Base-by-base conservation (phyloP, 2,329 filamentous ascomycete species). In the Aspergillus sp. region DNA sequence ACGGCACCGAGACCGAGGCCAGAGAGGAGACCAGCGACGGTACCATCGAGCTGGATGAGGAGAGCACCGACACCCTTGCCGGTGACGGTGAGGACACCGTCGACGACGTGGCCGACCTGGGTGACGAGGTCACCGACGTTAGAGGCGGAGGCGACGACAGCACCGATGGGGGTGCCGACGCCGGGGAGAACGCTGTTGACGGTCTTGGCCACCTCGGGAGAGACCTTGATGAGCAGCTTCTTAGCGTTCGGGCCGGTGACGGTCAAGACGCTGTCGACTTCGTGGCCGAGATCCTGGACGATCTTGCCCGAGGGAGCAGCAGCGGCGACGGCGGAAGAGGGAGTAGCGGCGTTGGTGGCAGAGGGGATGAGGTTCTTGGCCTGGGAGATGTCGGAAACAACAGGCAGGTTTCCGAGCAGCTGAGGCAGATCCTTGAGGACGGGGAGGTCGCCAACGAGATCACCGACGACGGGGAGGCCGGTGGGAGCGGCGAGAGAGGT, bases 211-310 rank as follows among this genome's bases (percentile, higher is more conserved):
- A 62, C 54, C 36, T 53, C 49, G 40, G 61, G 61, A 49, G 51
- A 56, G 32, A 65, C 57, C 53, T 65, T 46, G 47, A 65, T 40
- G 33, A 65, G 59, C 27, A 65, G 61, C 27, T 50, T 45, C 48
- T 59, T 48, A 36, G 53, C 47, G 39, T 61, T 50, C 41, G 54
- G 43, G 36, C 61, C 61, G 39, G 55, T 56, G 47, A 64, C 53
- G 32, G 56, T 56, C 33, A 65, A 55, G 47, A 57, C 50, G 31
- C 54, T 44, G 43, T 56, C 45, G 37, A 59, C 52, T 13, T 49
- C 40, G 34, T 54, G 53, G 39, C 52, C 50, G 41, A 59, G 34
- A 44, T 64, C 57, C 36, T 54, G 47, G 41, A 62, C 40, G 39
- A 63, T 45, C 49, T 57, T 49, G 33, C 53, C 57, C 33, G 51